Percentiles rank a stretch among this genome's conserved stretches.
Evolutionary conservation across 208 protist species (phyloP).

Genomic region (Phytomonas sp.): DNA sequence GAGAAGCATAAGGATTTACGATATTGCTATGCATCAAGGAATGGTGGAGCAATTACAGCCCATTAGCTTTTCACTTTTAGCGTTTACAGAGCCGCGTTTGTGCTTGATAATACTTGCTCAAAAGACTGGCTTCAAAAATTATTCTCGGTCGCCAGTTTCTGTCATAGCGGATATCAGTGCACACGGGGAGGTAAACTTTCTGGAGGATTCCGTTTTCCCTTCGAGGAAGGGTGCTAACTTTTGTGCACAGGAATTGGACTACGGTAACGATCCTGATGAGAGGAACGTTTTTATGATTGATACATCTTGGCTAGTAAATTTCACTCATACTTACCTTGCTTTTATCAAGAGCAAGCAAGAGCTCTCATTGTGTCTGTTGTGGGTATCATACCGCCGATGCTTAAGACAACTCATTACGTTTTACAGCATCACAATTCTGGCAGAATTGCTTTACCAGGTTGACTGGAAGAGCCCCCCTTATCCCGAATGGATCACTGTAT

Average conservation of each 20-base stretch:
- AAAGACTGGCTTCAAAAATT: slow-evolving; percentile 33
- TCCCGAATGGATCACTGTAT: neutral
- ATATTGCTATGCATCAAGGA: slow-evolving; percentile 37
- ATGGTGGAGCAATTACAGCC: slow-evolving; percentile 45
- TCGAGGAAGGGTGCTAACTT: neutral
- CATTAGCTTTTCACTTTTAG: slow-evolving; percentile 22
- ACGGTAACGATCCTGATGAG: slow-evolving; percentile 43
- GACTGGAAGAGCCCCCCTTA: neutral
- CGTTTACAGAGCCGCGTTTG: slow-evolving; percentile 29
- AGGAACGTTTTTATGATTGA: slow-evolving; percentile 17
- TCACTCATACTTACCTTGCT: neutral
- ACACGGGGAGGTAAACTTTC: slow-evolving; percentile 38
- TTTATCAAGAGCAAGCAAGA: slow-evolving; percentile 15
- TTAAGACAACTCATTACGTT: slow-evolving; percentile 24
- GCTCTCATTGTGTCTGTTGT: slow-evolving; percentile 19
- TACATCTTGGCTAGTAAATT: neutral
- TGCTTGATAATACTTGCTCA: slow-evolving; percentile 23
- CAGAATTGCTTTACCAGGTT: slow-evolving; percentile 15
- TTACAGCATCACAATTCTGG: slow-evolving; percentile 21
- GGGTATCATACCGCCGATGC: slow-evolving; percentile 21
- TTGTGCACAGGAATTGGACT: slow-evolving; percentile 63
- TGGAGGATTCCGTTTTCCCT: slow-evolving; percentile 17
- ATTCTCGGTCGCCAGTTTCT: slow-evolving; percentile 15
- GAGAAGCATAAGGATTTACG: slow-evolving; percentile 58
- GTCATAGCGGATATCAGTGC: slow-evolving; percentile 26